Conservation (phyloP, 129 eudicot genomes). For the Tagetes erecta region DNA sequence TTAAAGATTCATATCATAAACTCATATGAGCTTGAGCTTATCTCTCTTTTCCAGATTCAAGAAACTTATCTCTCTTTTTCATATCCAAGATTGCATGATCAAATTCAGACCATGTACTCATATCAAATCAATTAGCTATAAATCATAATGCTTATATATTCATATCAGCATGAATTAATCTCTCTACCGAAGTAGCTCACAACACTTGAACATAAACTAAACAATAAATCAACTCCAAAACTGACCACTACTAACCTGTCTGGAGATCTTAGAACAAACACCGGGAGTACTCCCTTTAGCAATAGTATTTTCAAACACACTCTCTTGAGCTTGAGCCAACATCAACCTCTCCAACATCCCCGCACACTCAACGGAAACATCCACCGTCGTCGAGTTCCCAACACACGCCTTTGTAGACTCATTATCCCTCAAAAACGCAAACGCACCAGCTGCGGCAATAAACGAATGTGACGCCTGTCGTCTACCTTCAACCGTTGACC, state of each 20-base stretch:
- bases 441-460: conserved; percentile 86
- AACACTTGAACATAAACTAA: background rate
- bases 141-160: background rate
- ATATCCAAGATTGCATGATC: too few species aligned
- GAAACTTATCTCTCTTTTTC: too few species aligned
- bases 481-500: conserved; percentile 78
- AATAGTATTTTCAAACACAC: conserved; percentile 88
- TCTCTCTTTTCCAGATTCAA: too few species aligned
- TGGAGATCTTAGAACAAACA: conserved; percentile 83
- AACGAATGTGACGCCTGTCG: conserved; percentile 76
- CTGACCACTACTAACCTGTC: conserved; percentile 55
- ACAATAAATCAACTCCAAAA: conserved; percentile 13
- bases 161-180: too few species aligned
- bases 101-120: background rate
- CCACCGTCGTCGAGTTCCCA: conserved; percentile 71
- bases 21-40: too few species aligned
- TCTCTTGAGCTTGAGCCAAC: conserved; percentile 99
- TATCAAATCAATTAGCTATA: background rate
- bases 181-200: too few species aligned
- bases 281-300: conserved; percentile 91
- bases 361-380: conserved; percentile 86
- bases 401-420: conserved; percentile 72
- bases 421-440: conserved; percentile 81
- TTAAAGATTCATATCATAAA: too few species aligned
- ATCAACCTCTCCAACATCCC: conserved; percentile 98